phyloP scores from a whole-genome alignment of 2,329 filamentous ascomycete species.

The Pestalotiopsis sp. region DNA sequence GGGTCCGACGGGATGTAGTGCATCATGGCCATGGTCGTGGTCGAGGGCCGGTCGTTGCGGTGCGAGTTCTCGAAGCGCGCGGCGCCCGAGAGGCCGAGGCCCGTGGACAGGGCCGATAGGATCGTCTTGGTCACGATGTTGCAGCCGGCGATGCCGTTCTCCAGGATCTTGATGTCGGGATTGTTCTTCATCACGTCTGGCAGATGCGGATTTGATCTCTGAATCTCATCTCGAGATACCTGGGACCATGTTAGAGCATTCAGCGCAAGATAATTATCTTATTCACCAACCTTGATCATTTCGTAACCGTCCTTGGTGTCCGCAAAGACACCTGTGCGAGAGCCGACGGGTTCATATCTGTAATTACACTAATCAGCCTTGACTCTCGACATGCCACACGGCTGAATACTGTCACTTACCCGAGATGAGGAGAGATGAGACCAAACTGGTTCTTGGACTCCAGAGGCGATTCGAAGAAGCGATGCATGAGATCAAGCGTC shows the following conservation, averaged over 20 bases:
- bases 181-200: constrained; percentile 51
- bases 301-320: constrained; percentile 55
- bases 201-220: constrained; percentile 47
- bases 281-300: constrained; percentile 58
- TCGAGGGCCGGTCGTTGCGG: constrained; percentile 52
- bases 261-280: too few species aligned
- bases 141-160: constrained; percentile 51
- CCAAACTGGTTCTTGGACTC: constrained; percentile 61
- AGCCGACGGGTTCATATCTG: constrained; percentile 52
- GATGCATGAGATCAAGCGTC: constrained; percentile 56
- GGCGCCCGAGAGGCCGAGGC: constrained; percentile 45
- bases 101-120: constrained; percentile 52
- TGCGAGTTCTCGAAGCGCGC: constrained; percentile 53
- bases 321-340: constrained; percentile 47
- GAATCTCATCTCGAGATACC: constrained; percentile 52
- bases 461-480: constrained; percentile 55
- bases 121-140: constrained; percentile 55
- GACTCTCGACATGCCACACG: neutral
- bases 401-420: constrained; percentile 32
- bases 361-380: neutral
- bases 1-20: constrained; percentile 53
- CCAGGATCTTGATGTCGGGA: constrained; percentile 48
- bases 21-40: constrained; percentile 56
- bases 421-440: constrained; percentile 55
- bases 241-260: constrained; percentile 8